Conservation (phyloP, 1,284 basidiomycete species). For the Cryptococcus jaspeensis region DNA sequence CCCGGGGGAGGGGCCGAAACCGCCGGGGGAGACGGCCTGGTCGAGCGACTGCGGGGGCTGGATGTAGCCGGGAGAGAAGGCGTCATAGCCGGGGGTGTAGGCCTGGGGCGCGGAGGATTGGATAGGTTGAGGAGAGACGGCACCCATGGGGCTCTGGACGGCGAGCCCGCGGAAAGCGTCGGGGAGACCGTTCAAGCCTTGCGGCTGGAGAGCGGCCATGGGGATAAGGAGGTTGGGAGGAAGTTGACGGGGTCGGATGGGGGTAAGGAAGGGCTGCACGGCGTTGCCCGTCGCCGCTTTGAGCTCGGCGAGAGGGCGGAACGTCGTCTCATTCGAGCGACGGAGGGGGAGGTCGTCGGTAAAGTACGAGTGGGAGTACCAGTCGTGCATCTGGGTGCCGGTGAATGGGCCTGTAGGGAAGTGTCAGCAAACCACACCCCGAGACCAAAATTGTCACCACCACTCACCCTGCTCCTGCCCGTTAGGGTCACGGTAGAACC, state of each 20-base stretch:
- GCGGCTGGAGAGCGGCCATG: constrained; percentile 24
- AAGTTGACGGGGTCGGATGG: constrained; percentile 38
- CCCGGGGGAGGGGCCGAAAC: constrained; percentile 17
- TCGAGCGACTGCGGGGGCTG: constrained; percentile 14
- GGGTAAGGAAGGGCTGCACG: constrained; percentile 47
- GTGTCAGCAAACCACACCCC: constrained; percentile 1
- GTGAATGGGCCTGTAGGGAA: constrained; percentile 74
- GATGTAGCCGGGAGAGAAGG: constrained; percentile 12
- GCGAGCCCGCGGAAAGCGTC: constrained; percentile 38
- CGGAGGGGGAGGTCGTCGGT: constrained; percentile 79
- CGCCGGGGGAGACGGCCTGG: constrained; percentile 10
- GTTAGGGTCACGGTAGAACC: constrained; percentile 89
- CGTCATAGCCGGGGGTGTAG: constrained; percentile 14
- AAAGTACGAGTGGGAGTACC: constrained; percentile 92
- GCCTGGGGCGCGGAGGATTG: constrained; percentile 4
- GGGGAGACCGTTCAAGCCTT: constrained; percentile 22
- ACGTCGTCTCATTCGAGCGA: constrained; percentile 56
- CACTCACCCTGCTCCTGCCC: constrained; percentile 79
- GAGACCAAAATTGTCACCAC: background rate
- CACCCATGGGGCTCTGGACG: constrained; percentile 17
- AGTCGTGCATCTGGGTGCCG: constrained; percentile 90
- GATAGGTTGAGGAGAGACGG: constrained; percentile 10
- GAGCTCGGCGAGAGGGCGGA: constrained; percentile 49
- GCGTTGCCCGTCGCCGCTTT: constrained; percentile 45
- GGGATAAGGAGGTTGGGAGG: constrained; percentile 48